Evolutionary conservation across 176 grass and related monocot genomes (phyloP), one percentile per base, ranked within the genome.

Genomic region (Triticum turgidum): DNA sequence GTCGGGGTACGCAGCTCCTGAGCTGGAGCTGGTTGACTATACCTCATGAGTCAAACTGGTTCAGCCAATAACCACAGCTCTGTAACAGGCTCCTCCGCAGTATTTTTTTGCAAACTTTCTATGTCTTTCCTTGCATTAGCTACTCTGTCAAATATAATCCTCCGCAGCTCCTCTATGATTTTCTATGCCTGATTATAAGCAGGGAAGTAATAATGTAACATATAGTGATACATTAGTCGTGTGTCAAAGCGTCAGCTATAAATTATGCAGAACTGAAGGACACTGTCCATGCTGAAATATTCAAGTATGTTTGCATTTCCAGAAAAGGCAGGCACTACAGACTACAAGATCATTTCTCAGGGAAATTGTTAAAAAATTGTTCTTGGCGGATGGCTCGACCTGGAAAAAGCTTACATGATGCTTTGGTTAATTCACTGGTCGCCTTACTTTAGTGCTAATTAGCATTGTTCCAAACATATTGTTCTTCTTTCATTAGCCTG

Each of bases 401-500:
- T 76, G 76, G 66, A 32, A 20, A 21, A 39, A 85, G 69, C 10
- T 30, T 69, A 35, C 18, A 63, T 17, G 8, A 13, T 51, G 42
- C 35, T 81, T 81, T 85, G 61, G 5, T 80, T 73, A 80, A 9
- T 76, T 51, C 62, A 78, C 15, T 29, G 5, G 52, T 65, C 13
- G 38, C 5, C 20, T 33, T 86, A 62, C 15, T 49, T 51, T 77
- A 78, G 49, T 82, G 44, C 73, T 83, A 65, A 41, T 78, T 83
- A 33, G 7, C 64, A 65, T n/a, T 5, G 37, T 54, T 15, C 29
- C 29, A 72, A 56, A 86, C 61, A 59, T 21, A 20, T 2, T 14
- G 42, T 73, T 45, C 39, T 37, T 90, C 14, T 54, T 54, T 68
- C 1, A 65, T 66, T 86, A 74, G 21, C 27, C 18, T 20, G 34